Evolutionary conservation across 2,329 filamentous ascomycete genomes (phyloP), one percentile per base, ranked within the genome.

Genomic region (Fusarium multiceps): DNA sequence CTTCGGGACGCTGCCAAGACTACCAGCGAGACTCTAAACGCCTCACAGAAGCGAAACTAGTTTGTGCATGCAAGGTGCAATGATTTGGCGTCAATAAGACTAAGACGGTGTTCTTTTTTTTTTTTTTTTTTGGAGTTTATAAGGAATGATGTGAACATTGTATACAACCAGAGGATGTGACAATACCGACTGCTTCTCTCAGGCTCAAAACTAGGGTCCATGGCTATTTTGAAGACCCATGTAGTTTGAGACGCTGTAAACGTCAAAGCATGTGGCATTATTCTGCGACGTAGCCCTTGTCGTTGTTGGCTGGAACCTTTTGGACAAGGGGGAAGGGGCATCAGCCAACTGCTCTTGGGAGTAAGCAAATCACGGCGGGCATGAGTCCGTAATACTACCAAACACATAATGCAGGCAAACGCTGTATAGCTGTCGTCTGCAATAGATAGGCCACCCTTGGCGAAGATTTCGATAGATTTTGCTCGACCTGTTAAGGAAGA

Each of bases 1-100:
- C 89, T 97, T 56, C 90, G 93, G 76, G 88, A 90, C 59, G 93
- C 93, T 60, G 92, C 92, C 16, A 88, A 90, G 77, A 87, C 90
- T 63, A 91, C 92, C 40, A 87, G 89, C 51, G 74, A 86, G 83
- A 82, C 84, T 69, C 74, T 85, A 16, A 80, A 77, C 59, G 58
- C 63, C 18, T 66, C 71, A 9, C 74, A 79, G 21, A 63, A 55
- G 42, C 69, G 72, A 30, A 71, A 59, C 13, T 75, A 61, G 32
- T 69, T 69, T 7, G 70, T 57, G 18, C 21, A 59, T 10, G 45
- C 37, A 23, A 27, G 8, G 40, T 37, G n/a, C 7, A 32, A n/a
- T 55, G 62, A 27, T 51, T 51, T 27, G 18, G 48, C 32, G 48
- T 51, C 48, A 51, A 41, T 7, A 41, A 41, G 48, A 27, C 18